Evolutionary conservation across 495 filamentous ascomycete genomes (phyloP).

Genomic region (Bombardia bombarda): DNA sequence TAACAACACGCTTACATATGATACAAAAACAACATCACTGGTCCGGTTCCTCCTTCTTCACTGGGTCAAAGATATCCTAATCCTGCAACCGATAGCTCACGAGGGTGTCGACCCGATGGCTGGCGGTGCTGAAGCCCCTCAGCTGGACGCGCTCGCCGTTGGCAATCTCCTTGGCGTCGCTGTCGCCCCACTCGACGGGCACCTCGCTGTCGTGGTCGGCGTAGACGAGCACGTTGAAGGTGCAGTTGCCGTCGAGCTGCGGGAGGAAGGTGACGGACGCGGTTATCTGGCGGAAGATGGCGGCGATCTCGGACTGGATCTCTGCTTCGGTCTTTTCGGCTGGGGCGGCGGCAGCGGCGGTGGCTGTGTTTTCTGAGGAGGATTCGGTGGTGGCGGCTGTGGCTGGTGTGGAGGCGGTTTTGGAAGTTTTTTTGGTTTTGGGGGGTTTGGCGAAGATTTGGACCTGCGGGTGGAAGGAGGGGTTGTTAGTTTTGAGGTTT

Average conservation of each 20-base stretch:
- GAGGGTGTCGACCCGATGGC: conserved; percentile 85
- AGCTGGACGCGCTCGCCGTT: conserved; percentile 94
- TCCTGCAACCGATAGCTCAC: conserved; percentile 75
- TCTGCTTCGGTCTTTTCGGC: conserved; percentile 79
- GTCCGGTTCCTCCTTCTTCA: too few species aligned
- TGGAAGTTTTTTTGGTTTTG: conserved; percentile 26
- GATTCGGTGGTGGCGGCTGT: conserved; percentile 28
- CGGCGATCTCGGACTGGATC: conserved; percentile 90
- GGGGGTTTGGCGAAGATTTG: conserved; percentile 58
- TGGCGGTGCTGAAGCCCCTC: conserved; percentile 90
- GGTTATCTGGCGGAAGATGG: conserved; percentile 95
- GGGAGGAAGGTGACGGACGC: conserved; percentile 96
- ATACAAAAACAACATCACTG: too few species aligned
- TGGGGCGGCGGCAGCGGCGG: conserved; percentile 24
- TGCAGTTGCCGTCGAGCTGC: conserved; percentile 86
- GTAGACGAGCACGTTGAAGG: conserved; percentile 97
- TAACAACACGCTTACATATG: too few species aligned
- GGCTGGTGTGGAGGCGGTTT: conserved; percentile 28
- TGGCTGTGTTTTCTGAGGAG: conserved; percentile 27
- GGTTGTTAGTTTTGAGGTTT: not conserved
- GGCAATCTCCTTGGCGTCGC: conserved; percentile 94
- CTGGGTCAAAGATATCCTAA: not conserved
- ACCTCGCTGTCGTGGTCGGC: conserved; percentile 95
- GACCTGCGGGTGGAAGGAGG: conserved; percentile 31
- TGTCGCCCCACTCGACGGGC: conserved; percentile 97